Conservation (phyloP, 495 filamentous ascomycete genomes). For the Talaromyces wortmannii region DNA sequence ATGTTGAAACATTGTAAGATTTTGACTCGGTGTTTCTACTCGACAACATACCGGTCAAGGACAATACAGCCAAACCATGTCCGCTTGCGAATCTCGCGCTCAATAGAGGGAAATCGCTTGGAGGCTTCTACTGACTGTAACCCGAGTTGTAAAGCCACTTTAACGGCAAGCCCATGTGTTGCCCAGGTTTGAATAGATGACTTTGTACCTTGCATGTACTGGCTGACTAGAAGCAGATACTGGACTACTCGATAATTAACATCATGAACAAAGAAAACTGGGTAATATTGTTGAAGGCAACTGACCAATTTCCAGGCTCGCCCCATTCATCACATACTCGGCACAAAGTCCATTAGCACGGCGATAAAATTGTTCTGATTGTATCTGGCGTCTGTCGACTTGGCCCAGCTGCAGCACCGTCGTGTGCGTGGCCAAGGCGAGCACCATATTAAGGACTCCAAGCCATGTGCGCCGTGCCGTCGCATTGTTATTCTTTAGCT, state of each 20-base stretch:
- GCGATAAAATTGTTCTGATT: slow-evolving; percentile 31
- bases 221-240: slow-evolving; percentile 28
- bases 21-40: background rate
- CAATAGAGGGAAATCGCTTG: slow-evolving; percentile 19
- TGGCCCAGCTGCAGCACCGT: slow-evolving; percentile 22
- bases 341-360: slow-evolving; percentile 20
- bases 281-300: background rate
- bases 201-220: slow-evolving; percentile 36
- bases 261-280: background rate
- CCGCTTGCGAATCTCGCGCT: slow-evolving; percentile 32
- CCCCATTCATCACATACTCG: slow-evolving; percentile 24
- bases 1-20: background rate
- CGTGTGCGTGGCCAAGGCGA: slow-evolving; percentile 63
- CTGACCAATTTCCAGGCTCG: slow-evolving; percentile 29
- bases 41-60: slow-evolving; percentile 28
- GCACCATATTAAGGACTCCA: slow-evolving; percentile 67
- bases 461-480: slow-evolving; percentile 48
- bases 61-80: slow-evolving; percentile 40
- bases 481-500: slow-evolving; percentile 21
- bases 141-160: slow-evolving; percentile 32
- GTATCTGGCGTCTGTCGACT: slow-evolving; percentile 7
- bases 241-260: slow-evolving; percentile 15
- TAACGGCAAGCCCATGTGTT: slow-evolving; percentile 31
- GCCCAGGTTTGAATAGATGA: slow-evolving; percentile 38
- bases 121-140: slow-evolving; percentile 30